phyloP scores from a whole-genome alignment of 83 land plant species.

The Picea abies region DNA sequence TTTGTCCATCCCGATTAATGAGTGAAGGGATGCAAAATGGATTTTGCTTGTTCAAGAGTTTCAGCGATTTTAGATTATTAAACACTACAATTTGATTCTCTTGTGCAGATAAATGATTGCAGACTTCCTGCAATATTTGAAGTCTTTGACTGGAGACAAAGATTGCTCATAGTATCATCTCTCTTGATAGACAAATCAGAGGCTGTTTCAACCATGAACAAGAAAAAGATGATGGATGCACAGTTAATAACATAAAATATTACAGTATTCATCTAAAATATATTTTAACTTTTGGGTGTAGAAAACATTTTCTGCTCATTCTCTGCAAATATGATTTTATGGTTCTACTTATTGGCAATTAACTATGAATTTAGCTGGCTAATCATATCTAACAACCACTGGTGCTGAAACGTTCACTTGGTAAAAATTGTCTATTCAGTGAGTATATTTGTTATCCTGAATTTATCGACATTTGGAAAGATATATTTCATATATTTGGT shows the following conservation, averaged over 20 bases:
- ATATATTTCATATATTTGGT: background rate
- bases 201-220: background rate
- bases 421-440: background rate
- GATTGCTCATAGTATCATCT: constrained; percentile 3
- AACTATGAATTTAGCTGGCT: background rate
- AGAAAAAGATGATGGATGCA: background rate
- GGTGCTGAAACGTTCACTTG: background rate
- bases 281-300: background rate
- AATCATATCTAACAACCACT: background rate
- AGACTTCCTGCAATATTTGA: background rate
- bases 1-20: background rate
- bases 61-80: background rate
- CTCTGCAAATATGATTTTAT: background rate
- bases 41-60: background rate
- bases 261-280: background rate
- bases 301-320: background rate
- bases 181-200: background rate
- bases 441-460: background rate
- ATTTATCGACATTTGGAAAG: constrained; percentile 1
- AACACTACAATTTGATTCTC: background rate
- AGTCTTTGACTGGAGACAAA: background rate
- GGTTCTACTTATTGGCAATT: background rate
- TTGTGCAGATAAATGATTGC: background rate
- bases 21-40: background rate
- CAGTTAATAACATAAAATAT: background rate